Evolutionary conservation across 805 yeast genomes (phyloP), one percentile per base, ranked within the genome.

Genomic region (Pichia nanzhaoensis): DNA sequence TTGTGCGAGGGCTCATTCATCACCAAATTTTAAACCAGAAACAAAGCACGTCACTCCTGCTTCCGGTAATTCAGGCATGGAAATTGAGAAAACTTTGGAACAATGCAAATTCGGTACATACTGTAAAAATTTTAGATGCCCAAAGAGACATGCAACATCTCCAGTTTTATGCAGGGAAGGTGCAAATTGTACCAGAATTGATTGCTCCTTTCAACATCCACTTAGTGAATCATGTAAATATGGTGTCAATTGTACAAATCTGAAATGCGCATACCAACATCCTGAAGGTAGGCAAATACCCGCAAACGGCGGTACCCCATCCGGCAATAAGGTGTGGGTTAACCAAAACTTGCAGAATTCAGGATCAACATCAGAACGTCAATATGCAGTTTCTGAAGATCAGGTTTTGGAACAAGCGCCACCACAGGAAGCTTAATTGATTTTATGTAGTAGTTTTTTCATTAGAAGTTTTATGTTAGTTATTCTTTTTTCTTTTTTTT

Each of bases 131-230:
- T 76, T 72, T 53, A 74, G 73, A 55, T 89, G 97, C 66, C 82
- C 84, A 49, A 84, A 76, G 62, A 78, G 97, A 66, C 97, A 89
- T 65, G 95, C 96, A 2, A 73, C 78, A 16, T 71, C 85, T 8
- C 71, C 76, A 7, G 77, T 80, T 24, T 65, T 85, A 49, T 89
- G 97, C 61, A 85, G 95, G 59, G 86, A 81, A 27, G 96, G 96
- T 21, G 75, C 77, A 22, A 72, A 71, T 40, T 89, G 97, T 68
- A 73, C 77, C 17, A 78, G 95, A 63, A 69, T 78, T 40, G 93
- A 89, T 62, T 89, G 97, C 67, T 70, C 74, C 41, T 89, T 87
- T 63, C 73, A 84, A 18, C 97, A 89, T 63, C 95, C 95, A 35
- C 68, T 86, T 34, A 72, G 72, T 51, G 90, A 83, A 58, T 81